A percentile compares a stretch with the other conserved stretches of the same genome.
Evolutionary conservation across 2,329 filamentous ascomycete genomes (phyloP).

Genomic region (Verticillium klebahnii): DNA sequence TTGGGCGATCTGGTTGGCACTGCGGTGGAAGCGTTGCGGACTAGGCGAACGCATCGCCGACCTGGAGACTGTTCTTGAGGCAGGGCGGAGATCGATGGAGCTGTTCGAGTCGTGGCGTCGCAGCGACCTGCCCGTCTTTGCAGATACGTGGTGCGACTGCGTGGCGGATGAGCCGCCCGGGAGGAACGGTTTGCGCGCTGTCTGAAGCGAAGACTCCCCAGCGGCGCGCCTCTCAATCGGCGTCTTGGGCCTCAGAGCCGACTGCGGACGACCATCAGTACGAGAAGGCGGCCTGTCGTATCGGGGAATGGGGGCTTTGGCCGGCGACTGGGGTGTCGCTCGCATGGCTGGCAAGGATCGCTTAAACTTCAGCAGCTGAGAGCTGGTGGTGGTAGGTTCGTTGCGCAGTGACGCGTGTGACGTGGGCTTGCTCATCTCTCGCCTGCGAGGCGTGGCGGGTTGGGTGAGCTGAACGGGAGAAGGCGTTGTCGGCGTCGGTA

Average conservation of each 20-base stretch:
- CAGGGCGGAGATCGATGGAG: slow-evolving; percentile 51
- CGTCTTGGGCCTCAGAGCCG: slow-evolving; percentile 61
- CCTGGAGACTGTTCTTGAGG: slow-evolving; percentile 54
- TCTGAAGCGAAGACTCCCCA: slow-evolving; percentile 47
- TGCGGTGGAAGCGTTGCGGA: slow-evolving; percentile 43
- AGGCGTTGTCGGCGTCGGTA: slow-evolving; percentile 56
- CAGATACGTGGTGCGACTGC: slow-evolving; percentile 72
- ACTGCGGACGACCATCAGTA: slow-evolving; percentile 45
- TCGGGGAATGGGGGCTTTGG: slow-evolving; percentile 41
- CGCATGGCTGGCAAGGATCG: slow-evolving; percentile 59
- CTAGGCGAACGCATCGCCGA: slow-evolving; percentile 57
- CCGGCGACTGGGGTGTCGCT: slow-evolving; percentile 40
- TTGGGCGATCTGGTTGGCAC: slow-evolving; percentile 14
- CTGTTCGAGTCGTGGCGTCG: slow-evolving; percentile 81
- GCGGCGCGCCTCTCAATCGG: slow-evolving; percentile 57
- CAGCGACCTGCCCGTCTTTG: slow-evolving; percentile 66
- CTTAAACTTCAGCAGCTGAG: slow-evolving; percentile 62
- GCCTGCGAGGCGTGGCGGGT: slow-evolving; percentile 56
- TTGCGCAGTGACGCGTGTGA: slow-evolving; percentile 50
- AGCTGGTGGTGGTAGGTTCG: slow-evolving; percentile 61
- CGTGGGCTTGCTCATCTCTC: slow-evolving; percentile 52
- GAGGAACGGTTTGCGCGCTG: slow-evolving; percentile 67
- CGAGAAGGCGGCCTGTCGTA: slow-evolving; percentile 58
- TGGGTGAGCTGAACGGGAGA: slow-evolving; percentile 49
- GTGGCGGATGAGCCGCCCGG: slow-evolving; percentile 69